phyloP scores from a whole-genome alignment of 345 rosid genomes.

The Microthlaspi erraticum region DNA sequence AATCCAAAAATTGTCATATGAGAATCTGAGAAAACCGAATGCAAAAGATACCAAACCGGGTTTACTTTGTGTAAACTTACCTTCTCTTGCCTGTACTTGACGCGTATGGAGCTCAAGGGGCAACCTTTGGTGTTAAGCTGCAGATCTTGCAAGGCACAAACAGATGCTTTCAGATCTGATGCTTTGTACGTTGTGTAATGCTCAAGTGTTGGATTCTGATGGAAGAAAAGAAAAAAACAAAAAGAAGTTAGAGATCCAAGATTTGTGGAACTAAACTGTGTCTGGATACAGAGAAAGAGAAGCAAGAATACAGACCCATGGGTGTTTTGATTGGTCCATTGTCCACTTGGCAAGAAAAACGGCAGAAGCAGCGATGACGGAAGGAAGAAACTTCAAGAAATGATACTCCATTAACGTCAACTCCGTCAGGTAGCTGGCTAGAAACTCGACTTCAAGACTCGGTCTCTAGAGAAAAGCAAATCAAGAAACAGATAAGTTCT shows the following conservation, averaged over 20 bases:
- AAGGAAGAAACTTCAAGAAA: slow-evolving; percentile 79
- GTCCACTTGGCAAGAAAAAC: slow-evolving; percentile 97
- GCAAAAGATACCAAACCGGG: neutral
- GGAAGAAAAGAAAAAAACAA: neutral
- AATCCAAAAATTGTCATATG: slow-evolving; percentile 14
- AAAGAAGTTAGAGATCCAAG: slow-evolving; percentile 12
- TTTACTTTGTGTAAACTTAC: slow-evolving; percentile 45
- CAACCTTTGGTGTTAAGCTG: slow-evolving; percentile 72
- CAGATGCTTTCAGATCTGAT: slow-evolving; percentile 66
- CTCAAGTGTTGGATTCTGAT: slow-evolving; percentile 84
- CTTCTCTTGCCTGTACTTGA: slow-evolving; percentile 74
- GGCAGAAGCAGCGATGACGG: slow-evolving; percentile 86
- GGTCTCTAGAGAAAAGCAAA: slow-evolving; percentile 60
- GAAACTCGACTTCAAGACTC: slow-evolving; percentile 70
- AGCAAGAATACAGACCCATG: slow-evolving; percentile 65
- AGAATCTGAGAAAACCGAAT: slow-evolving; percentile 23
- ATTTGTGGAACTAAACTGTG: slow-evolving; percentile 20
- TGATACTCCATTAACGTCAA: slow-evolving; percentile 66
- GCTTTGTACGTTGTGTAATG: slow-evolving; percentile 74
- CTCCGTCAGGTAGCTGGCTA: slow-evolving; percentile 85
- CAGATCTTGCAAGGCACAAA: slow-evolving; percentile 64
- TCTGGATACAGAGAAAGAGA: slow-evolving; percentile 27
- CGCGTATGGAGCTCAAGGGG: slow-evolving; percentile 66
- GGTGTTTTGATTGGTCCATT: slow-evolving; percentile 72
- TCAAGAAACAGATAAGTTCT: slow-evolving; percentile 12